Base-by-base conservation (phyloP, 345 rosid species). In the Excoecaria agallocha region DNA sequence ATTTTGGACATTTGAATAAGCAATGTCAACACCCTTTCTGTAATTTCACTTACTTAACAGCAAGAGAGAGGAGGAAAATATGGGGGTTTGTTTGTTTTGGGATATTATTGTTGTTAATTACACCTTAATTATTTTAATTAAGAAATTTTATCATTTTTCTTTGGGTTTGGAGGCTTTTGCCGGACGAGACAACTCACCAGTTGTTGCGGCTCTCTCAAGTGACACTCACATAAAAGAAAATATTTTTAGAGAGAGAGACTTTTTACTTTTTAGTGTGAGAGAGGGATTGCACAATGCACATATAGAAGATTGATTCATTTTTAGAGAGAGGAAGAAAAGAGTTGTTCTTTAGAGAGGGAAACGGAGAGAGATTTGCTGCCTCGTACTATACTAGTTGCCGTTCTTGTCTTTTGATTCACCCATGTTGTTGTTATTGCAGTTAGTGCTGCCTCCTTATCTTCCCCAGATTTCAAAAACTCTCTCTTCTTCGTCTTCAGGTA, bases 181-280 rank as follows among this genome's bases (percentile, higher is more conserved):
- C 74, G 81, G 90, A 79, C 68, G 81, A 68, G 88, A 83, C 82
- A 82, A 75, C 85, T 79, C 83, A 85, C 82, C 85, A 77, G 82
- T 66, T 77, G 85, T 82, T 80, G 90, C 88, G 83, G 85, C 84
- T 83, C 76, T 72, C 78, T 68, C 75, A 78, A 84, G 83, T 80
- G 85, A 81, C 63, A 70, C 74, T 37, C 30, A 25, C 58, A 55
- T 30, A 77, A 72, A 64, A 66, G 41, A 68, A 20, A 65, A 37
- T 67, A 60, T 68, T 30, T 74, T 45, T 19, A 71, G 81, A 74
- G 81, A 43, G 59, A 30, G 48, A 25, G 69, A 54, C 24, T 7
- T 39, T 50, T 70, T 51, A 20, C 54, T 63, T 76, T 62, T 65
- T 77, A 64, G 79, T 50, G 80, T 55, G 77, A 71, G 65, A 70